phyloP scores from a whole-genome alignment of 2,329 filamentous ascomycete species.

The Talaromyces albobiverticillius region DNA sequence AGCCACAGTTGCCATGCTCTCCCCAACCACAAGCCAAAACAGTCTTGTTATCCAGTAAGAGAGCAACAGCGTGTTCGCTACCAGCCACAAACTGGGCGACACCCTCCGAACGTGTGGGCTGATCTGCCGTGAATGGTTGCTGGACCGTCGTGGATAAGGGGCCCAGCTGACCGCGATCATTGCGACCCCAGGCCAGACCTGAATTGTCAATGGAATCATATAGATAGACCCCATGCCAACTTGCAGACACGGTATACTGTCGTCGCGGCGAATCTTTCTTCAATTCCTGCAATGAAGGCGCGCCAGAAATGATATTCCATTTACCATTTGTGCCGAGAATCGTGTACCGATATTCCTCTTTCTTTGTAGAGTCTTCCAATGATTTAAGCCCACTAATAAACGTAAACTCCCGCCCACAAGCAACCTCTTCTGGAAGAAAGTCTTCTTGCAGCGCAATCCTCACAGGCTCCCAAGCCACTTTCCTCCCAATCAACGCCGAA shows the following conservation, averaged over 20 bases:
- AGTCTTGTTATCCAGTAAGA: constrained; percentile 58
- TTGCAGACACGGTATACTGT: constrained; percentile 57
- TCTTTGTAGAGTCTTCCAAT: neutral
- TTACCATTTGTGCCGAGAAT: constrained; percentile 71
- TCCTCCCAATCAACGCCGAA: constrained; percentile 38
- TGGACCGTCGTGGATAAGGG: constrained; percentile 55
- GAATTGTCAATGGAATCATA: constrained; percentile 56
- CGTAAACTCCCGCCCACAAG: constrained; percentile 84
- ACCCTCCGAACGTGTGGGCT: neutral
- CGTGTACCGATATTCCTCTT: constrained; percentile 51
- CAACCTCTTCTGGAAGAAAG: constrained; percentile 61
- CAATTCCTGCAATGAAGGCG: constrained; percentile 41
- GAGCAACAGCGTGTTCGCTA: constrained; percentile 82
- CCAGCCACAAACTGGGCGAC: constrained; percentile 70
- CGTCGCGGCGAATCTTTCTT: neutral
- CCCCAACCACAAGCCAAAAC: constrained; percentile 94
- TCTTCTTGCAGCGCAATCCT: constrained; percentile 55
- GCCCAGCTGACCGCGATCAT: constrained; percentile 79
- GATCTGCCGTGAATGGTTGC: neutral
- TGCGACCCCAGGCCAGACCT: constrained; percentile 73
- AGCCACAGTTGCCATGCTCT: constrained; percentile 94
- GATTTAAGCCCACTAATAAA: constrained; percentile 61
- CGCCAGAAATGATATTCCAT: constrained; percentile 60
- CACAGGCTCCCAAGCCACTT: constrained; percentile 57
- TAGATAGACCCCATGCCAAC: constrained; percentile 80